Percentiles rank a stretch among this genome's conserved stretches.
phyloP scores from a whole-genome alignment of 805 yeast genomes.

The Lipomyces starkeyi region DNA sequence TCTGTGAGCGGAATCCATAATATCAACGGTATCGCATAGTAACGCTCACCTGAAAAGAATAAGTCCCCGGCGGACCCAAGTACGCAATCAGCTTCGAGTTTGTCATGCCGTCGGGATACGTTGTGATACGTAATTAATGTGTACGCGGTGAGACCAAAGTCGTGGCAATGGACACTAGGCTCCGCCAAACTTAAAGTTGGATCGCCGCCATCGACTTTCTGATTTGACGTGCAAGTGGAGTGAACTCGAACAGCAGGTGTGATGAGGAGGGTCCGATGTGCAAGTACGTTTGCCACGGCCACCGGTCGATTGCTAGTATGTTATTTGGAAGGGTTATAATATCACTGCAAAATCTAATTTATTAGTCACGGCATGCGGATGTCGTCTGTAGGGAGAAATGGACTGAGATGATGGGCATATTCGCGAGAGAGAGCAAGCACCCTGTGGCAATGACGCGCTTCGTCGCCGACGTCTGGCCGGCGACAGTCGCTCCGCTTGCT shows the following conservation, averaged over 20 bases:
- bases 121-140: neutral
- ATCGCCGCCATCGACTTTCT: neutral
- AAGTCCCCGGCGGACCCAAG: constrained; percentile 91
- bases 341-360: neutral
- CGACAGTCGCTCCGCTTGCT: neutral
- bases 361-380: neutral
- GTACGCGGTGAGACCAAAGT: neutral
- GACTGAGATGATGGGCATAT: neutral
- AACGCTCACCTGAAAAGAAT: constrained; percentile 77
- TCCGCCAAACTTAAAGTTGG: neutral
- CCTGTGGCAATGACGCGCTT: neutral
- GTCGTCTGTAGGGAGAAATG: neutral
- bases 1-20: neutral
- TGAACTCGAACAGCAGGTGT: neutral
- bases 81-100: constrained; percentile 47
- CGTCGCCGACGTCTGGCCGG: neutral
- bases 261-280: neutral
- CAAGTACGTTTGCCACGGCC: neutral
- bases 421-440: neutral
- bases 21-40: neutral
- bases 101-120: neutral
- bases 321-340: neutral
- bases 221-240: neutral
- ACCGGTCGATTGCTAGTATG: neutral
- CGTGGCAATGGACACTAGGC: neutral